These are phyloP conservation scores for Nannochloropsis gaditana DNA, from an alignment of 108 stramenopile species.

Conservation along the genomic window DNA sequence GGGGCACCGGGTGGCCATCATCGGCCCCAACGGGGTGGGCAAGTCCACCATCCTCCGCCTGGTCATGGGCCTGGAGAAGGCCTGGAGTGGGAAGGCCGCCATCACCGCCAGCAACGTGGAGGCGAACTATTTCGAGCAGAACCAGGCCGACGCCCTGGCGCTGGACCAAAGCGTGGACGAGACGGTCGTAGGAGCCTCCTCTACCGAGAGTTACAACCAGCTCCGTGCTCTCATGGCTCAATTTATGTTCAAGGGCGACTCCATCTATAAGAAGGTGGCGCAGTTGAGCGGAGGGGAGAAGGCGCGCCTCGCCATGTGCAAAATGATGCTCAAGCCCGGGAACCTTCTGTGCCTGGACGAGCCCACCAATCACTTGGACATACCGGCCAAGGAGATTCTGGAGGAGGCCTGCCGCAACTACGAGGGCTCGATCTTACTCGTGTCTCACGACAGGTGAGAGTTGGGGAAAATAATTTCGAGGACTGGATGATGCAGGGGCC, in stretches of 20 bases:
- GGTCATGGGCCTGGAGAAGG: slow-evolving; percentile 68
- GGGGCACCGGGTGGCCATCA: slow-evolving; percentile 83
- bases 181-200: slow-evolving; percentile 68
- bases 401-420: slow-evolving; percentile 93
- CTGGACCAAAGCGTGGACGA: slow-evolving; percentile 74
- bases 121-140: slow-evolving; percentile 86
- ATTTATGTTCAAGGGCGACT: slow-evolving; percentile 91
- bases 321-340: slow-evolving; percentile 84
- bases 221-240: slow-evolving; percentile 82
- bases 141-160: slow-evolving; percentile 86
- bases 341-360: slow-evolving; percentile 86
- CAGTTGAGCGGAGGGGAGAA: slow-evolving; percentile 89
- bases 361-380: slow-evolving; percentile 77
- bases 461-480: too few relatives aligned
- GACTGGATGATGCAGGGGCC: too few relatives aligned
- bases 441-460: slow-evolving; percentile 77
- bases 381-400: slow-evolving; percentile 95
- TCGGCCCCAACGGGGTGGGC: slow-evolving; percentile 75
- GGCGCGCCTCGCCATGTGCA: slow-evolving; percentile 75
- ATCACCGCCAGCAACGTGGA: slow-evolving; percentile 70
- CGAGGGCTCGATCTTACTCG: slow-evolving; percentile 78
- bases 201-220: slow-evolving; percentile 75
- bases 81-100: slow-evolving; percentile 62
- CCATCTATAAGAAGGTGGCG: slow-evolving; percentile 78
- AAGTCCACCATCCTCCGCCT: slow-evolving; percentile 80